Evolutionary conservation across 2,329 filamentous ascomycete species (phyloP).

Genomic region (Clarireedia hainanense): DNA sequence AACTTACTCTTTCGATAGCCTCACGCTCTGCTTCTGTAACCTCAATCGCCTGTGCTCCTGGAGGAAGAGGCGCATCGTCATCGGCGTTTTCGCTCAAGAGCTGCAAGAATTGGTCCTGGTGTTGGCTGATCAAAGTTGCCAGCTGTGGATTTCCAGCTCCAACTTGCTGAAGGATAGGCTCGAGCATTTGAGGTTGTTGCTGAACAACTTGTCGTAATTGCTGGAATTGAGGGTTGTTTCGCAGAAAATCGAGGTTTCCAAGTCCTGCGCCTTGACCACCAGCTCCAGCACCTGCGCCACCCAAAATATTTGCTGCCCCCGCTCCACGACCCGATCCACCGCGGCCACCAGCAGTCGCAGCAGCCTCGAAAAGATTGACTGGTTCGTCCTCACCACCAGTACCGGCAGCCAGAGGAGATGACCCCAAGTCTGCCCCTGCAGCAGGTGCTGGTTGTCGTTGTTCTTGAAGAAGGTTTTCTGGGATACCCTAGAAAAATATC

Average conservation of each 20-base stretch:
- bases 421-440: constrained; percentile 36
- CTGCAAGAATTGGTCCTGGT: constrained; percentile 89
- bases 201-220: constrained; percentile 95
- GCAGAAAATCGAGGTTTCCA: constrained; percentile 84
- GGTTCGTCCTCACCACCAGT: constrained; percentile 55
- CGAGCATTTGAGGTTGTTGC: constrained; percentile 96
- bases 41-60: constrained; percentile 79
- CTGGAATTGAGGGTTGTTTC: constrained; percentile 95
- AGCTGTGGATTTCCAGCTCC: constrained; percentile 91
- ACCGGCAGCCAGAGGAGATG: constrained; percentile 31
- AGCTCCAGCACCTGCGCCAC: constrained; percentile 36
- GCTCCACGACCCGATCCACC: constrained; percentile 37
- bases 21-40: constrained; percentile 96
- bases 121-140: constrained; percentile 81
- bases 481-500: constrained; percentile 62
- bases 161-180: constrained; percentile 94
- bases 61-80: constrained; percentile 75
- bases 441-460: constrained; percentile 44
- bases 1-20: constrained; percentile 83
- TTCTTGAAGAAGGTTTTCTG: constrained; percentile 71
- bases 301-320: constrained; percentile 35
- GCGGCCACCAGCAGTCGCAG: constrained; percentile 42
- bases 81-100: constrained; percentile 82
- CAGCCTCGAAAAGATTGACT: constrained; percentile 88
- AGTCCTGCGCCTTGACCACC: constrained; percentile 40